Percentiles rank a stretch among this genome's conserved stretches.
phyloP scores from a whole-genome alignment of 2,329 filamentous ascomycete genomes.

The Penicillium sp. region DNA sequence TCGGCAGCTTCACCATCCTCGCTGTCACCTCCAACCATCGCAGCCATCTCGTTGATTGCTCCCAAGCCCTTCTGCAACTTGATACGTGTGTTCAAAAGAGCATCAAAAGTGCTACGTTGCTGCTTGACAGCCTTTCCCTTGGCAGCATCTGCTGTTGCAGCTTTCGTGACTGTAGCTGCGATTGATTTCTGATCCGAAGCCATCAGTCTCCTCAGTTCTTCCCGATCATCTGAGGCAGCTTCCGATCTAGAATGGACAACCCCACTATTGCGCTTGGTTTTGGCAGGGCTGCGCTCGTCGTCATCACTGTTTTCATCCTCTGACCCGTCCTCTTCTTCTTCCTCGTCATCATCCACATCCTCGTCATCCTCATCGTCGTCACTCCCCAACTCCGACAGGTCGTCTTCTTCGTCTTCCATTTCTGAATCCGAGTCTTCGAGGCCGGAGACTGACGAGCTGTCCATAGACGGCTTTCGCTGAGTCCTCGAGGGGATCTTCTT shows the following conservation, averaged over 20 bases:
- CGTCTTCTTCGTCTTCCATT: slow-evolving; percentile 8
- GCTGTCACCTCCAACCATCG: slow-evolving; percentile 45
- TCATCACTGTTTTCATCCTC: slow-evolving; percentile 25
- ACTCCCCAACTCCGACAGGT: slow-evolving; percentile 10
- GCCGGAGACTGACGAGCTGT: background rate
- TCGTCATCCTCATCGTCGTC: slow-evolving; percentile 35
- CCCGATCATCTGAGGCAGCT: slow-evolving; percentile 45
- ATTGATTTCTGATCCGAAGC: slow-evolving; percentile 67
- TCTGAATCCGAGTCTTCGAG: background rate
- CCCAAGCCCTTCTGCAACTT: slow-evolving; percentile 89
- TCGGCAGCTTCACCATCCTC: slow-evolving; percentile 22
- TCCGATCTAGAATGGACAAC: background rate
- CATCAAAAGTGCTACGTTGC: slow-evolving; percentile 84
- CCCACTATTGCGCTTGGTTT: background rate
- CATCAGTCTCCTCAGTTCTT: slow-evolving; percentile 68
- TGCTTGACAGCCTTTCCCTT: slow-evolving; percentile 86
- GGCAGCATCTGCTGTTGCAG: slow-evolving; percentile 72
- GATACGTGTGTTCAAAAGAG: slow-evolving; percentile 85
- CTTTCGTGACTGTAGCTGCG: slow-evolving; percentile 63
- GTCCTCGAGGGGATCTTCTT: background rate
- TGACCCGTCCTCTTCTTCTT: slow-evolving; percentile 24
- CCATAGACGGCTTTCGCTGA: background rate
- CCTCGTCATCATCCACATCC: slow-evolving; percentile 23
- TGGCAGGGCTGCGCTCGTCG: slow-evolving; percentile 9
- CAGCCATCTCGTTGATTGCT: slow-evolving; percentile 71